A percentile compares a stretch with the other conserved stretches of the same genome.
These are phyloP conservation scores for Dryas drummondii DNA, from an alignment of 306 rosid species.

Conservation along the genomic window DNA sequence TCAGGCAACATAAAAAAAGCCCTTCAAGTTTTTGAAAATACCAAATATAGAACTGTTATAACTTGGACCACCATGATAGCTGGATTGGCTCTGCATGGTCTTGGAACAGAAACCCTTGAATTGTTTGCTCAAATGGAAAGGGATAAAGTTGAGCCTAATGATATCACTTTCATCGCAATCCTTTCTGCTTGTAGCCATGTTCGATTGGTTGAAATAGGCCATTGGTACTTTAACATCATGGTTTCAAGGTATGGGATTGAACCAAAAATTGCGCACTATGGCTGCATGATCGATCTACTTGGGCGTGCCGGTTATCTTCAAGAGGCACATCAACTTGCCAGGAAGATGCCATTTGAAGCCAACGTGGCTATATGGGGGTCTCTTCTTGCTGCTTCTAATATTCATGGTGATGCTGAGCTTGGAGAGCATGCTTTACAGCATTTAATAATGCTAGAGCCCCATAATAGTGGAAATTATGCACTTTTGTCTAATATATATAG, in stretches of 20 bases:
- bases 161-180: slow-evolving; percentile 58
- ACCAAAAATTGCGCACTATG: slow-evolving; percentile 58
- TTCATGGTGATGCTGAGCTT: slow-evolving; percentile 47
- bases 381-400: slow-evolving; percentile 59
- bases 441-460: slow-evolving; percentile 54
- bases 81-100: slow-evolving; percentile 76
- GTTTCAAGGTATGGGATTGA: slow-evolving; percentile 38
- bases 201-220: slow-evolving; percentile 55
- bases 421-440: slow-evolving; percentile 52
- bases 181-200: slow-evolving; percentile 81
- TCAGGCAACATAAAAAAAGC: slow-evolving; percentile 55
- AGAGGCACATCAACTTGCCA: slow-evolving; percentile 55
- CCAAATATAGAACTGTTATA: slow-evolving; percentile 46
- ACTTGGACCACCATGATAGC: slow-evolving; percentile 73
- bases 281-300: slow-evolving; percentile 56
- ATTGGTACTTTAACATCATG: slow-evolving; percentile 45
- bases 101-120: slow-evolving; percentile 51
- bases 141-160: slow-evolving; percentile 51
- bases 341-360: slow-evolving; percentile 60
- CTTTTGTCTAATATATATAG: slow-evolving; percentile 64
- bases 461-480: slow-evolving; percentile 50
- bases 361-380: slow-evolving; percentile 76
- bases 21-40: slow-evolving; percentile 32
- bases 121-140: slow-evolving; percentile 55
- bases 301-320: slow-evolving; percentile 65